These are phyloP conservation scores for Xylogone sp. DNA, from an alignment of 2,329 filamentous ascomycete genomes.

Conservation along the genomic window DNA sequence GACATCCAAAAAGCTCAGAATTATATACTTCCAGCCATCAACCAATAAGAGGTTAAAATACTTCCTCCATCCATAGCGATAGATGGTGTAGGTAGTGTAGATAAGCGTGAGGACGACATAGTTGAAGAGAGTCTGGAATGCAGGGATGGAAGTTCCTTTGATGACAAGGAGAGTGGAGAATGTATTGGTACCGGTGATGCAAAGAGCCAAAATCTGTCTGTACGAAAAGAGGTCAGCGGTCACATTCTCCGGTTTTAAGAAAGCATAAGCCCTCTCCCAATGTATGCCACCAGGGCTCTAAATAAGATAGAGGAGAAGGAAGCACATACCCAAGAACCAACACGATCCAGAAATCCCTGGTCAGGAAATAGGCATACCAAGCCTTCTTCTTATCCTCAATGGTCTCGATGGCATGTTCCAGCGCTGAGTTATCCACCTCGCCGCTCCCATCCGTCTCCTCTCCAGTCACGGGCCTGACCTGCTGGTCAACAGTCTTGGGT, in stretches of 20 bases:
- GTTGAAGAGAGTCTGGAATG: conserved; percentile 95
- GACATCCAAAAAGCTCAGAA: conserved; percentile 90
- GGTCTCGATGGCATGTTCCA: conserved; percentile 43
- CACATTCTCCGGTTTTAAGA: no score
- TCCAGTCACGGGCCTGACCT: conserved; percentile 7
- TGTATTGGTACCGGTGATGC: conserved; percentile 90
- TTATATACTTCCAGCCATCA: conserved; percentile 91
- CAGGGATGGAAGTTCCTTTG: conserved; percentile 75
- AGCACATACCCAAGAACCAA: conserved; percentile 67
- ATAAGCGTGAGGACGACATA: conserved; percentile 80
- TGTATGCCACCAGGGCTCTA: no score
- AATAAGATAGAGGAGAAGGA: conserved; percentile 1
- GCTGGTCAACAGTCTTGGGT: background rate
- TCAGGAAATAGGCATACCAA: conserved; percentile 75
- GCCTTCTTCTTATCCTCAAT: conserved; percentile 50
- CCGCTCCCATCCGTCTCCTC: conserved; percentile 3
- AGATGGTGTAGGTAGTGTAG: conserved; percentile 77
- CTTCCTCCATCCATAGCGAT: conserved; percentile 70
- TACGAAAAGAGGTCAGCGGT: conserved; percentile 4
- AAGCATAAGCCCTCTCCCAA: no score
- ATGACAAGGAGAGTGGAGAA: conserved; percentile 71
- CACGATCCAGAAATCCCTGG: conserved; percentile 83
- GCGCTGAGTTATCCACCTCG: conserved; percentile 17
- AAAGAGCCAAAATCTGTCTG: conserved; percentile 77
- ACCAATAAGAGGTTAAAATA: conserved; percentile 60